Conservation (phyloP, 805 yeast genomes). For the Candida montana region DNA sequence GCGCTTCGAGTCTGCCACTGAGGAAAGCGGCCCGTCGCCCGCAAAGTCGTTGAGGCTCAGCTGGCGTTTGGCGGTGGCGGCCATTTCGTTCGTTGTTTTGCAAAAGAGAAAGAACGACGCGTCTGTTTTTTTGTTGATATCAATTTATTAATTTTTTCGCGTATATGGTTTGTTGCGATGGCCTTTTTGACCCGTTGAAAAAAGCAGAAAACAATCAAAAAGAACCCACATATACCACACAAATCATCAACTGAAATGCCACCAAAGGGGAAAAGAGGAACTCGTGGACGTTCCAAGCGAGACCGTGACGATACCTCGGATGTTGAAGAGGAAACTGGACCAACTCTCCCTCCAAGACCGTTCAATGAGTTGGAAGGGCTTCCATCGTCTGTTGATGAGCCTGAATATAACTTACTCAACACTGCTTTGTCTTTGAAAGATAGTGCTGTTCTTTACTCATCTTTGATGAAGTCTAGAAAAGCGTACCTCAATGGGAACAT, state of each 20-base stretch:
- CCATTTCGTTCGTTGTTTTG: neutral
- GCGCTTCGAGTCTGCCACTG: slow-evolving; percentile 2
- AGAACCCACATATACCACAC: too few species aligned
- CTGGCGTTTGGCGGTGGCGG: slow-evolving; percentile 1
- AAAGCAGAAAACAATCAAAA: neutral
- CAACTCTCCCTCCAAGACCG: slow-evolving; percentile 38
- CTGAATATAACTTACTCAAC: slow-evolving; percentile 58
- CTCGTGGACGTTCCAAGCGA: slow-evolving; percentile 14
- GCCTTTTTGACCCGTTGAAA: neutral
- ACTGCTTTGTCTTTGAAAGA: slow-evolving; percentile 68
- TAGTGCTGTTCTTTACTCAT: slow-evolving; percentile 63
- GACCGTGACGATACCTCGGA: slow-evolving; percentile 20
- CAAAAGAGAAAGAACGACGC: neutral
- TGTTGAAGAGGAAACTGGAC: slow-evolving; percentile 23
- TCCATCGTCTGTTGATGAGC: slow-evolving; percentile 61
- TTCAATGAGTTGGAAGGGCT: slow-evolving; percentile 59
- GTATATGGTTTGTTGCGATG: too few species aligned
- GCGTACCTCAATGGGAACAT: slow-evolving; percentile 60
- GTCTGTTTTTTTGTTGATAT: neutral
- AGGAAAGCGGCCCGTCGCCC: neutral
- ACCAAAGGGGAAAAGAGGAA: slow-evolving; percentile 15
- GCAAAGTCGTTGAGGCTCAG: slow-evolving; percentile 15
- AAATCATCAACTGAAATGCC: slow-evolving; percentile 14
- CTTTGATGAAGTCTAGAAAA: slow-evolving; percentile 69
- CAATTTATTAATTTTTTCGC: too few species aligned